Evolutionary conservation across 345 rosid species (phyloP).

Genomic region (thale cress (Arabidopsis thaliana)): TAIR10.1 NC_003074.8:17622501-17623000

Average conservation of each 20-base stretch:
- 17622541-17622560: slow-evolving; percentile 76
- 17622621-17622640: slow-evolving; percentile 85
- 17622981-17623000: too few species aligned
- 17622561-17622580: slow-evolving; percentile 79
- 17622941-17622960: too few species aligned
- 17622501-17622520: slow-evolving; percentile 74
- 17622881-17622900: not conserved
- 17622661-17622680: slow-evolving; percentile 52
- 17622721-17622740: not conserved
- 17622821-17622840: not conserved
- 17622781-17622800: not conserved
- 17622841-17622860: not conserved
- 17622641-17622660: slow-evolving; percentile 97
- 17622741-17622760: not conserved
- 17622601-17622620: slow-evolving; percentile 93
- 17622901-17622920: not conserved
- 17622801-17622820: not conserved
- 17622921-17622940: too few species aligned
- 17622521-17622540: slow-evolving; percentile 95
- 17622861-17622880: not conserved
- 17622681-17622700: slow-evolving; percentile 54
- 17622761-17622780: not conserved
- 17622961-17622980: too few species aligned
- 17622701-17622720: not conserved
- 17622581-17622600: slow-evolving; percentile 73